Conservation (phyloP, 176 grass and related monocot genomes). For the Avena atlantica region DNA sequence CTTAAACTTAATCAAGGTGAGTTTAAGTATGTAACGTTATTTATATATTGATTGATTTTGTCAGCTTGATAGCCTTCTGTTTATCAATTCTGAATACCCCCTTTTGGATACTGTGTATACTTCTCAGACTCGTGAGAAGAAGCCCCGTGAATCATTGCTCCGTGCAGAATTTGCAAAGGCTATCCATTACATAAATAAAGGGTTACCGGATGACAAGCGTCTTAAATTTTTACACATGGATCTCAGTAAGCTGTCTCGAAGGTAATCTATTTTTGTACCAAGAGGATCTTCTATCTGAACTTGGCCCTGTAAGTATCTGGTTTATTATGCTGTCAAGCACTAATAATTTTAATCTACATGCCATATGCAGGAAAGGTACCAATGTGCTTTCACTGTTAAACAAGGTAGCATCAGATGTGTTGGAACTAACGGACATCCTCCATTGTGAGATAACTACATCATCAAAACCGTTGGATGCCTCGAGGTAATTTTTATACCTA, state of each 20-base stretch:
- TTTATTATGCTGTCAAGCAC: conserved; percentile 18
- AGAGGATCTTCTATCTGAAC: conserved; percentile 22
- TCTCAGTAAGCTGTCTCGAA: conserved; percentile 91
- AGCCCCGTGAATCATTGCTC: conserved; percentile 94
- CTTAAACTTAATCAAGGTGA: conserved; percentile 99
- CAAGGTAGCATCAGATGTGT: conserved; percentile 77
- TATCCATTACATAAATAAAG: conserved; percentile 90
- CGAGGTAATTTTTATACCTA: conserved; percentile 53
- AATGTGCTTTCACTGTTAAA: conserved; percentile 74
- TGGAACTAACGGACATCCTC: conserved; percentile 81
- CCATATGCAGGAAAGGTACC: conserved; percentile 68
- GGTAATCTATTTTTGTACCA: conserved; percentile 49
- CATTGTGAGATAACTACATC: conserved; percentile 60
- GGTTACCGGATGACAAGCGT: conserved; percentile 61
- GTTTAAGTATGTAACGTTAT: conserved; percentile 29
- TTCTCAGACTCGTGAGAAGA: conserved; percentile 93
- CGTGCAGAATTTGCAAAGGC: conserved; percentile 89
- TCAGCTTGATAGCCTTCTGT: conserved; percentile 25
- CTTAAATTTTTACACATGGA: conserved; percentile 98
- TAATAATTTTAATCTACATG: conserved; percentile 23
- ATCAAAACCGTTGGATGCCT: conserved; percentile 49
- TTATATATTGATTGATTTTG: conserved; percentile 10
- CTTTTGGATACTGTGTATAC: conserved; percentile 34
- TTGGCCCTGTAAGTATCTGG: conserved; percentile 22
- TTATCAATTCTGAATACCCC: conserved; percentile 37